A percentile compares a stretch with the other conserved stretches of the same genome.
Conservation (phyloP, 768 basidiomycete species). For the Termitomyces sp. region DNA sequence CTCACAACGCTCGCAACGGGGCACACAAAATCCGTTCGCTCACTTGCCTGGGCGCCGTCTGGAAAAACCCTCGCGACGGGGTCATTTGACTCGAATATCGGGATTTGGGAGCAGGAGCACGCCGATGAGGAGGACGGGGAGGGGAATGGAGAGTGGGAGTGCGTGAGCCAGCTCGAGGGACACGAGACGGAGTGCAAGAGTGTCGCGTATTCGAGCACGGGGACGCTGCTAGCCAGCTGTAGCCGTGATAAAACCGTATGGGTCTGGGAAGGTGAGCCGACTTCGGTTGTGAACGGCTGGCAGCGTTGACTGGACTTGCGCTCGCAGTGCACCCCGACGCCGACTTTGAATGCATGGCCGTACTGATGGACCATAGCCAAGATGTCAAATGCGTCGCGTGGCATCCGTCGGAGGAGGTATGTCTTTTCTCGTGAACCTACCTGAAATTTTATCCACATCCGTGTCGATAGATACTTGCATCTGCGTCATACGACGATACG, state of each 20-base stretch:
- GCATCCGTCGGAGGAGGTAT: slow-evolving; percentile 93
- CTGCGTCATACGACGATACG: slow-evolving; percentile 94
- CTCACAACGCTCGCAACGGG: slow-evolving; percentile 71
- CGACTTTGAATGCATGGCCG: slow-evolving; percentile 92
- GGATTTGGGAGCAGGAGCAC: slow-evolving; percentile 77
- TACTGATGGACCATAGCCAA: slow-evolving; percentile 94
- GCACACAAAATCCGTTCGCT: slow-evolving; percentile 84
- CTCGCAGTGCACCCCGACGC: slow-evolving; percentile 76
- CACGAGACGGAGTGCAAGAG: slow-evolving; percentile 97
- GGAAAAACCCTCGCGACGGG: slow-evolving; percentile 85
- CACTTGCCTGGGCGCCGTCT: slow-evolving; percentile 84
- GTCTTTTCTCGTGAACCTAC: slow-evolving; percentile 8
- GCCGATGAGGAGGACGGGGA: slow-evolving; percentile 29
- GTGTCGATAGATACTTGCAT: slow-evolving; percentile 78
- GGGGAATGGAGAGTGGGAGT: slow-evolving; percentile 72
- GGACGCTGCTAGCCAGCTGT: slow-evolving; percentile 85
- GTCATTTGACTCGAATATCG: slow-evolving; percentile 90
- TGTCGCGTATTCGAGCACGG: slow-evolving; percentile 76
- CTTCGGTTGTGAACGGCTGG: not conserved
- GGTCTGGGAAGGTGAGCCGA: slow-evolving; percentile 87
- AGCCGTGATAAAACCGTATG: slow-evolving; percentile 97
- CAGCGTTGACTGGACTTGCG: not conserved
- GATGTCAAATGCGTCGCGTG: slow-evolving; percentile 94
- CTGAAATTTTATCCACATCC: not conserved
- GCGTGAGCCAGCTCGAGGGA: slow-evolving; percentile 80